Percentiles rank a stretch among this genome's conserved stretches.
Conservation (phyloP, 768 basidiomycete genomes). For the Chalciporus piperatus region DNA sequence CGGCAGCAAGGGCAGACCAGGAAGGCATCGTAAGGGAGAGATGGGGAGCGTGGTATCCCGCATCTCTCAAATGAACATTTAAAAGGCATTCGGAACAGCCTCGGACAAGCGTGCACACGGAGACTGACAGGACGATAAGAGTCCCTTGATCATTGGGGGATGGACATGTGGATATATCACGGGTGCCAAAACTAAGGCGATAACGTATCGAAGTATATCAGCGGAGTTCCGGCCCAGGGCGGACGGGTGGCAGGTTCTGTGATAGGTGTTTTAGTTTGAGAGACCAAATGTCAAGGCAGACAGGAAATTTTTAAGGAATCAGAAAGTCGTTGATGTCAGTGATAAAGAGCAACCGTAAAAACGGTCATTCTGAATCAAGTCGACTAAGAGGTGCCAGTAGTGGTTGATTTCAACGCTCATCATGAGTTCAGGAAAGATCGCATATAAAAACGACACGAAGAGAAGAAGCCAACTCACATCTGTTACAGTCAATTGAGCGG, state of each 20-base stretch:
- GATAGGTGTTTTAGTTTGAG: conserved; percentile 15
- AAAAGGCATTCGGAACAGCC: conserved; percentile 5
- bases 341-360: conserved; percentile 43
- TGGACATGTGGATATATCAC: background rate
- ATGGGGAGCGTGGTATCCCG: background rate
- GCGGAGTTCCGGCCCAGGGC: background rate
- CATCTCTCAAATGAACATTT: background rate
- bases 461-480: conserved; percentile 15
- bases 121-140: conserved; percentile 4
- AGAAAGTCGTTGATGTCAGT: conserved; percentile 77
- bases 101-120: background rate
- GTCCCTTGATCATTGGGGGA: background rate
- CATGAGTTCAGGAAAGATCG: conserved; percentile 34
- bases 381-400: conserved; percentile 93
- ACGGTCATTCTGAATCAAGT: conserved; percentile 47
- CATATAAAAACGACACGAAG: background rate
- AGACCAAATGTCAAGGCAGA: background rate
- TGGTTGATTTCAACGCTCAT: conserved; percentile 80
- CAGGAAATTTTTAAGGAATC: conserved; percentile 26
- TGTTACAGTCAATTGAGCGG: background rate
- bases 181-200: background rate
- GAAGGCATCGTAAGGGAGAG: conserved; percentile 9
- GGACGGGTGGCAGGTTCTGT: conserved; percentile 4
- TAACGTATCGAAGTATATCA: background rate
- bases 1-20: conserved; percentile 54